Evolutionary conservation across 2,329 filamentous ascomycete species (phyloP).

Genomic region (Ceratocystis albifundus): DNA sequence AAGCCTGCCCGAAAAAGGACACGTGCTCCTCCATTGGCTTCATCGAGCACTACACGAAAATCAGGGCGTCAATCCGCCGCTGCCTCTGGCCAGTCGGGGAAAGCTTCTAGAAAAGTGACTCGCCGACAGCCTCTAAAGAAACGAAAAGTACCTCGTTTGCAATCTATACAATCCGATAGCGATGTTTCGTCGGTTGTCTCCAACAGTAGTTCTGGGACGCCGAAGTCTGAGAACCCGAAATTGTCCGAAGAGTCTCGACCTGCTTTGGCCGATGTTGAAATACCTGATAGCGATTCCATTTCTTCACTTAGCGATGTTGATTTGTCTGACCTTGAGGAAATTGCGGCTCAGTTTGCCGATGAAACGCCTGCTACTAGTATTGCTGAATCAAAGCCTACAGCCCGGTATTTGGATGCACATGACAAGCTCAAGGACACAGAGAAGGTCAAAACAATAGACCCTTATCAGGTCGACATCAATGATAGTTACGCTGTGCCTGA

Average conservation of each 20-base stretch:
- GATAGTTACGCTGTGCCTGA: conserved; percentile 24
- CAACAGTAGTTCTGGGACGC: not conserved
- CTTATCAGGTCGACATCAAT: conserved; percentile 8
- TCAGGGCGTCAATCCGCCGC: not conserved
- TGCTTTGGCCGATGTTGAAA: not conserved
- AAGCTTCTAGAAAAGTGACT: not conserved
- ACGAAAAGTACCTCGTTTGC: not conserved
- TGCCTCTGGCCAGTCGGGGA: not conserved
- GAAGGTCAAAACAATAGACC: not conserved
- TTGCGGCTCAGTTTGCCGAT: conserved; percentile 11
- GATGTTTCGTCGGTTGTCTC: not conserved
- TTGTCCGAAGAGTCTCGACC: too few relatives aligned
- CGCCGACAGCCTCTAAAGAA: not conserved
- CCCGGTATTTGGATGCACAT: not conserved
- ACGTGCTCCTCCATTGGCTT: not conserved
- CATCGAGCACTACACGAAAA: not conserved
- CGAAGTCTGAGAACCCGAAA: too few relatives aligned
- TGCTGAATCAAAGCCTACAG: not conserved
- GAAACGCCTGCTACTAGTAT: conserved; percentile 9
- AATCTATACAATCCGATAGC: not conserved
- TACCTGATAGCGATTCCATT: conserved; percentile 18
- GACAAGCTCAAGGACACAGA: not conserved
- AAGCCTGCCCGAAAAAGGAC: conserved; percentile 14
- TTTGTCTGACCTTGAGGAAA: conserved; percentile 20
- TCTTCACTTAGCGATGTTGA: conserved; percentile 22